Evolutionary conservation across 768 basidiomycete species (phyloP).

Genomic region (Vishniacozyma victoriae): DNA sequence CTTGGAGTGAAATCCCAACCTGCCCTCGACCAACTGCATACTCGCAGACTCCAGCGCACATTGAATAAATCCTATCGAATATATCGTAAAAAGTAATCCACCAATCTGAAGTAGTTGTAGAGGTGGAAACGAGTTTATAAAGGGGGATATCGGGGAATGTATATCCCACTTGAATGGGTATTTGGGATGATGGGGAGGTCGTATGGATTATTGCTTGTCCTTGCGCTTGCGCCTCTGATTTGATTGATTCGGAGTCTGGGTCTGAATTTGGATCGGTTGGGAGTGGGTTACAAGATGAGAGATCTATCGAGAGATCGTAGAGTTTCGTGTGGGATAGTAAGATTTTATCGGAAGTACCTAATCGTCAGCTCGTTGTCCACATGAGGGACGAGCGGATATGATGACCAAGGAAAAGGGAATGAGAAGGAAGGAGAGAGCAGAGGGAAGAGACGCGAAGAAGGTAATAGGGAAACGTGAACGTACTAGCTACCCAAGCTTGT

Average conservation of each 20-base stretch:
- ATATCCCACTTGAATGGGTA: conserved; percentile 21
- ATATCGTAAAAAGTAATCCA: conserved; percentile 36
- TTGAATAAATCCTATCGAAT: conserved; percentile 23
- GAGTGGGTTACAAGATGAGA: conserved; percentile 15
- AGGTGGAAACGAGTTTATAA: conserved; percentile 25
- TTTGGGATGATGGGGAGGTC: conserved; percentile 6
- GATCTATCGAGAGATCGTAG: conserved; percentile 43
- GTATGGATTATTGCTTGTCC: too few relatives aligned
- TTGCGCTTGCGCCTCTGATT: neutral
- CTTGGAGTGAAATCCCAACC: too few relatives aligned
- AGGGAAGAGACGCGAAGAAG: too few relatives aligned
- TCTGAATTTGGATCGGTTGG: conserved; percentile 5
- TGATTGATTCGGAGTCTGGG: neutral
- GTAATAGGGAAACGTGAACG: conserved; percentile 9
- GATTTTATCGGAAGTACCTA: conserved; percentile 44
- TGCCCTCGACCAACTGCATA: conserved; percentile 34
- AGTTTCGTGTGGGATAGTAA: conserved; percentile 29
- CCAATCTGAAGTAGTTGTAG: conserved; percentile 13
- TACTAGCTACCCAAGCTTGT: conserved; percentile 44
- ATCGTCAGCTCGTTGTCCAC: neutral
- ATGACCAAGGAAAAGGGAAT: neutral
- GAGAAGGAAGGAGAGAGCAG: neutral
- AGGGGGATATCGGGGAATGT: conserved; percentile 36
- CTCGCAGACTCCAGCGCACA: conserved; percentile 44
- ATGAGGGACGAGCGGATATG: too few relatives aligned